These are phyloP conservation scores for Phaffomyces thermotolerans DNA, from an alignment of 805 yeast species.

Conservation along the genomic window DNA sequence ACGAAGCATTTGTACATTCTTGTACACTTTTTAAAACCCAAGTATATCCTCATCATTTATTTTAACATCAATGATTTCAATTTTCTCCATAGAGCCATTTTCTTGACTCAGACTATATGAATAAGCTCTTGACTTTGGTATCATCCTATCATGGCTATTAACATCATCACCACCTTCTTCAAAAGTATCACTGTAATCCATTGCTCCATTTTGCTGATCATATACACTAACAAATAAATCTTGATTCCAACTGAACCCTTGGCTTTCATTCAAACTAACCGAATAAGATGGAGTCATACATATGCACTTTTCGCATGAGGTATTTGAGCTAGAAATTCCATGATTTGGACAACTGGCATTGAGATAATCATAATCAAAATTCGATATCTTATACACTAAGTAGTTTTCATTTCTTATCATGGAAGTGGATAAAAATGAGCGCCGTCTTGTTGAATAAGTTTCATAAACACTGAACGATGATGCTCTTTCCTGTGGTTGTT, in stretches of 20 bases:
- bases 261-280: conserved; percentile 51
- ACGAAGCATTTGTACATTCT: background rate
- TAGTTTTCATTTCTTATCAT: conserved; percentile 53
- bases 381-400: conserved; percentile 40
- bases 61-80: conserved; percentile 18
- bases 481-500: background rate
- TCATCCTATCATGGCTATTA: background rate
- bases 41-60: conserved; percentile 15
- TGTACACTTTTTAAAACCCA: background rate
- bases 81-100: conserved; percentile 11
- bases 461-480: conserved; percentile 19
- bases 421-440: conserved; percentile 47
- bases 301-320: background rate
- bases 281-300: conserved; percentile 25
- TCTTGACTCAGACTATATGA: conserved; percentile 15
- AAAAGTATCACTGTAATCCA: conserved; percentile 28
- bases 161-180: conserved; percentile 1
- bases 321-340: background rate
- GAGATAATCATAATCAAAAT: background rate
- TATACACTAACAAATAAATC: conserved; percentile 67
- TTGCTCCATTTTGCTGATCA: conserved; percentile 45
- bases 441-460: conserved; percentile 44
- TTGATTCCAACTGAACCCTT: conserved; percentile 73
- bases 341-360: conserved; percentile 1
- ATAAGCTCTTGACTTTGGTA: conserved; percentile 1